Evolutionary conservation across 2,329 filamentous ascomycete species (phyloP).

Genomic region (Talaromyces sp.): DNA sequence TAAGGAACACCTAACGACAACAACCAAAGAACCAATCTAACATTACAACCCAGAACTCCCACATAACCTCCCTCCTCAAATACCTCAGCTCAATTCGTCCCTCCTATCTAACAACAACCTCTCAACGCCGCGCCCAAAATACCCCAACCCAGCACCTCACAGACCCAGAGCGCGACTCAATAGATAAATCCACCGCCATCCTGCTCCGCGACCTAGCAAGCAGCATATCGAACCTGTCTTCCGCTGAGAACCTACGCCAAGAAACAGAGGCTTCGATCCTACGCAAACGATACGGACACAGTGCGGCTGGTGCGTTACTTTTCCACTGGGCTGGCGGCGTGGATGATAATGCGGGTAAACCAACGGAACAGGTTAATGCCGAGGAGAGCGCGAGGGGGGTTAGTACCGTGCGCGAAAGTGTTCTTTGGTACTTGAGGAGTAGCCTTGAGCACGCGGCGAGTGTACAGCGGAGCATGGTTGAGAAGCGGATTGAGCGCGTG

Average conservation of each 20-base stretch:
- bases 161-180: constrained; percentile 79
- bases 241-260: constrained; percentile 79
- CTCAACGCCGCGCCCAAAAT: constrained; percentile 44
- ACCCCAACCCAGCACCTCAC: constrained; percentile 60
- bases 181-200: constrained; percentile 84
- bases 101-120: constrained; percentile 83
- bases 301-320: constrained; percentile 43
- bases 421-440: constrained; percentile 79
- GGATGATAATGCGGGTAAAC: constrained; percentile 53
- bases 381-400: constrained; percentile 70
- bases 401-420: constrained; percentile 74
- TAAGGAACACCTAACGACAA: constrained; percentile 46
- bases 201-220: constrained; percentile 83
- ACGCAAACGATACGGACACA: constrained; percentile 68
- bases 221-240: constrained; percentile 76
- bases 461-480: constrained; percentile 89
- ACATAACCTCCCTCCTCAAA: constrained; percentile 76
- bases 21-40: constrained; percentile 2
- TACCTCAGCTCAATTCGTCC: constrained; percentile 84
- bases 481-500: constrained; percentile 79
- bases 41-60: constrained; percentile 66
- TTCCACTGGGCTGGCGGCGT: constrained; percentile 62
- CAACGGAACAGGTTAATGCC: constrained; percentile 69
- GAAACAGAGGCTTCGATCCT: constrained; percentile 73
- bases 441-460: constrained; percentile 74